phyloP scores from a whole-genome alignment of 148 eudicot species.

The Rhododendron griersonianum region DNA sequence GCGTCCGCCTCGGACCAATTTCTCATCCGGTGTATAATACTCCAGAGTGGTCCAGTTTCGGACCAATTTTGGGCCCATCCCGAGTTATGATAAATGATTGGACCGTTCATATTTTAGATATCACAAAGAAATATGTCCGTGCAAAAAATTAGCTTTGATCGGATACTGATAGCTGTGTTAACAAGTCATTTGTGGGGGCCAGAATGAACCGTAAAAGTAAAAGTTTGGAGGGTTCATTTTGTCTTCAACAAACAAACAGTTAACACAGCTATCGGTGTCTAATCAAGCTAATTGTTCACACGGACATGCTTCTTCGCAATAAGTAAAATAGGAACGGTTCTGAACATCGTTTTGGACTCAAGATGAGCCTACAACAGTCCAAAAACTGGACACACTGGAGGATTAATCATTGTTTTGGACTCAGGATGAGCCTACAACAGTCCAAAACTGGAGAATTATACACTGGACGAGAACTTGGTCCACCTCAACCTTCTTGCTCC shows the following conservation, averaged over 20 bases:
- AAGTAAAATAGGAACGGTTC: neutral
- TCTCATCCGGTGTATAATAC: neutral
- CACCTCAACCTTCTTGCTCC: constrained; percentile 14
- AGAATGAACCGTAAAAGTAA: neutral
- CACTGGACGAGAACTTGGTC: neutral
- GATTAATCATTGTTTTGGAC: neutral
- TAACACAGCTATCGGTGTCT: neutral
- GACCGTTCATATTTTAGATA: too few relatives aligned
- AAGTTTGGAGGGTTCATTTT: neutral
- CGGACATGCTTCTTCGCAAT: neutral
- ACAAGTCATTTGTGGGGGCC: neutral
- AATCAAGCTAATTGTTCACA: neutral
- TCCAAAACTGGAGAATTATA: neutral
- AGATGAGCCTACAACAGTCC: neutral
- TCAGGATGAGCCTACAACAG: neutral
- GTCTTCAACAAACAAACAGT: neutral
- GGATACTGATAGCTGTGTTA: neutral
- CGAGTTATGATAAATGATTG: too few relatives aligned
- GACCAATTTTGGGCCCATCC: neutral
- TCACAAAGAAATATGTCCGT: neutral
- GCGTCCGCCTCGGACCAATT: neutral
- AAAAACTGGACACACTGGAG: neutral
- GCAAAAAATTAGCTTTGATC: neutral
- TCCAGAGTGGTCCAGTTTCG: neutral
- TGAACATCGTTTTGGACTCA: neutral